Conservation (phyloP, 306 rosid genomes). For the Acacia melanoxylon region DNA sequence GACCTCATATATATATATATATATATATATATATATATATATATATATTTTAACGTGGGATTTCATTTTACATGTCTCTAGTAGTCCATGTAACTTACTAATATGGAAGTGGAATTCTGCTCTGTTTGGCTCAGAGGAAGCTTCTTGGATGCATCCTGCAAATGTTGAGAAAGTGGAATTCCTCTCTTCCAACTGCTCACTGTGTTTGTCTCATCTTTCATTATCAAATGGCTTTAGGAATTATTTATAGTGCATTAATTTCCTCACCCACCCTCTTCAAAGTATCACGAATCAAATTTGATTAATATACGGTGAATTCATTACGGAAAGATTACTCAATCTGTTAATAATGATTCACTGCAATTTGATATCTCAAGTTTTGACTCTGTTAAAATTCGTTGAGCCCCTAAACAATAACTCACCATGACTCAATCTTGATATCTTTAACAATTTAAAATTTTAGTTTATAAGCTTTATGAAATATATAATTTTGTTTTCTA, state of each 20-base stretch:
- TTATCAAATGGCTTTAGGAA: conserved; percentile 16
- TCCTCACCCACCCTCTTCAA: not conserved
- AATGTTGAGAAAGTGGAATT: not conserved
- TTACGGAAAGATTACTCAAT: too few relatives aligned
- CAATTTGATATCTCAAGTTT: too few relatives aligned
- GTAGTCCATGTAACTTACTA: not conserved
- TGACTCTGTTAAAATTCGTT: too few relatives aligned
- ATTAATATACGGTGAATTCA: not conserved
- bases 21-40: not conserved
- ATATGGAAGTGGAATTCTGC: not conserved
- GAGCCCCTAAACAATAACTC: too few relatives aligned
- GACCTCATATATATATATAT: conserved; percentile 15
- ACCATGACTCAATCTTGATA: too few relatives aligned
- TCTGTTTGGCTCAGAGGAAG: conserved; percentile 14
- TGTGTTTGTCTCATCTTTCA: not conserved
- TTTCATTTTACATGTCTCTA: not conserved
- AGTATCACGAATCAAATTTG: not conserved
- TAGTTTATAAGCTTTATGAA: too few relatives aligned
- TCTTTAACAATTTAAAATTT: too few relatives aligned
- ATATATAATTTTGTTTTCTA: too few relatives aligned
- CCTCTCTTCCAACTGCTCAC: not conserved
- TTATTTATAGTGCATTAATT: not conserved
- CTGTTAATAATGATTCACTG: too few relatives aligned
- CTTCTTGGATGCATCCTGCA: not conserved
- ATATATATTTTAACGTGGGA: conserved; percentile 26